Base-by-base conservation (phyloP, 2,329 filamentous ascomycete genomes). In the Trichoderma lentiforme region DNA sequence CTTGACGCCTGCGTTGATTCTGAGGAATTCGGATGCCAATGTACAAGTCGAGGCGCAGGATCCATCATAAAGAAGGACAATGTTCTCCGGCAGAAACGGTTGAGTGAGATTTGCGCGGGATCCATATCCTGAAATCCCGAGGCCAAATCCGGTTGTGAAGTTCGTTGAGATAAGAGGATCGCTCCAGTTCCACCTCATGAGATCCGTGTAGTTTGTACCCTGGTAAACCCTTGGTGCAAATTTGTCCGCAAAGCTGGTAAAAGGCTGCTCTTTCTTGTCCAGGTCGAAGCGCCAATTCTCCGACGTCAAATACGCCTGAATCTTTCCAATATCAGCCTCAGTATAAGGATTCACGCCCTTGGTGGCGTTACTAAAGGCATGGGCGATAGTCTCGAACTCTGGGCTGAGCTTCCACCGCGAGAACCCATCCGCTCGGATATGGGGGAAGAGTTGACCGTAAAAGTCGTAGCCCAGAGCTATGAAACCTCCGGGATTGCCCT, bases 391-490 rank as follows among this genome's bases (percentile, higher is more conserved):
- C 14, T 83, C 76, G 58, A 86, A 87, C 24, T 84, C 80, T 6
- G 79, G 75, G 69, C 76, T 80, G 30, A 80, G 78, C 58, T 82
- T 81, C 82, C 82, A 83, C 57, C 80, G 81, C 18, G 80, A 81
- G 76, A 74, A 83, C 74, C 74, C 86, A 82, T 74, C 73, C 26
- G 73, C 61, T 47, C 61, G 32, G 65, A 87, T 83, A 4, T 67
- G n/a, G 3, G 77, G 77, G 71, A 88, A 87, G 0, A 90, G 81
- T 77, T 86, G 81, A 68, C 87, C 86, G 81, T 91, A 90, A 30
- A 91, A 82, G 76, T 90, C 89, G 74, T 89, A 89, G 18, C 87
- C 89, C n/a, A 87, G 84, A 8, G 89, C 77, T 58, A 91, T 86
- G 15, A 83, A 84, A 28, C 89, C 89, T 56, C 89, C 89, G 2